Percentiles rank a stretch among this genome's conserved stretches.
phyloP scores from a whole-genome alignment of 257 asterid species.

The Penstemon eatonii region DNA sequence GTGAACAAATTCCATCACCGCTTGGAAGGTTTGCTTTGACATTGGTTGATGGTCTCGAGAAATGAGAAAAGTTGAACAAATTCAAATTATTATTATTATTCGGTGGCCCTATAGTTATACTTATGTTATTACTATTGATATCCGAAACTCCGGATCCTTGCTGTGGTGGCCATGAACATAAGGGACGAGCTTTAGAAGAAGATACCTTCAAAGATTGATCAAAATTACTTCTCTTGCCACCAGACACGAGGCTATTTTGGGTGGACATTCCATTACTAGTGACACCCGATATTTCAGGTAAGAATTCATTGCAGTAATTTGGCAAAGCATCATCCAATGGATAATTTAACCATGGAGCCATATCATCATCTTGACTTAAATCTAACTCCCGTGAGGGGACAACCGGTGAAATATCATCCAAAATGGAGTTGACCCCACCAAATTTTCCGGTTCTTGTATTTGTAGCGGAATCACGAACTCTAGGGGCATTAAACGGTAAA shows the following conservation, averaged over 20 bases:
- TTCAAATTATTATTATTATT: slow-evolving; percentile 30
- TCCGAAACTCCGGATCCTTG: slow-evolving; percentile 57
- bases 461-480: slow-evolving; percentile 36
- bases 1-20: slow-evolving; percentile 40
- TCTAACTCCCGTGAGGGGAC: slow-evolving; percentile 58
- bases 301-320: slow-evolving; percentile 51
- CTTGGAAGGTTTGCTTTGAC: slow-evolving; percentile 43
- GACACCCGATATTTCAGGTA: slow-evolving; percentile 71
- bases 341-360: slow-evolving; percentile 72
- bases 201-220: slow-evolving; percentile 38
- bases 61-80: slow-evolving; percentile 69
- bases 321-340: slow-evolving; percentile 47
- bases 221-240: slow-evolving; percentile 43
- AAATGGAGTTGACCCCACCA: slow-evolving; percentile 41
- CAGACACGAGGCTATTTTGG: slow-evolving; percentile 40
- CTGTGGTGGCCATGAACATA: slow-evolving; percentile 44
- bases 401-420: slow-evolving; percentile 49
- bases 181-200: slow-evolving; percentile 41
- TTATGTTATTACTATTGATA: slow-evolving; percentile 34
- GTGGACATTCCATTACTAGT: slow-evolving; percentile 47
- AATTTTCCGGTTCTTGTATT: slow-evolving; percentile 50
- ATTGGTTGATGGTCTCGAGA: slow-evolving; percentile 60
- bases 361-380: slow-evolving; percentile 68
- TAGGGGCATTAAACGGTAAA: slow-evolving; percentile 28
- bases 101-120: slow-evolving; percentile 37